Percentiles rank a stretch among this genome's conserved stretches.
phyloP scores from a whole-genome alignment of 768 basidiomycete genomes.

The Amanita exitialis region DNA sequence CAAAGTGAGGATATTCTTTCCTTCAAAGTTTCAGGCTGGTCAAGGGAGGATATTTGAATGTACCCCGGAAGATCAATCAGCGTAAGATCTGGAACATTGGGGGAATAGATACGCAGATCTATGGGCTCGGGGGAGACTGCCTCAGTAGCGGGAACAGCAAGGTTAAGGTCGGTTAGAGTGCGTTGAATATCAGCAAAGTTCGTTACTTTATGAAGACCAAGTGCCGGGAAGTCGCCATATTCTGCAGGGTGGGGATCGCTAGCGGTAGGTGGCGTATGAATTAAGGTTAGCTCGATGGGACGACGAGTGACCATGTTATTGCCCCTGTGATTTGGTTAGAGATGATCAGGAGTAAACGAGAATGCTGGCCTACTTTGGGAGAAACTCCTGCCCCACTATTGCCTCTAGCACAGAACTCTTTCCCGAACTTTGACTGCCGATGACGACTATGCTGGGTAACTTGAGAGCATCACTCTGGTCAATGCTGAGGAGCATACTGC shows the following conservation, averaged over 20 bases:
- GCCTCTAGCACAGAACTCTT: slow-evolving; percentile 97
- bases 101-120: slow-evolving; percentile 93
- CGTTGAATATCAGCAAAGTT: slow-evolving; percentile 90
- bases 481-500: slow-evolving; percentile 89
- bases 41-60: slow-evolving; percentile 88
- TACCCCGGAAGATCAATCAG: slow-evolving; percentile 98
- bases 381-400: slow-evolving; percentile 94
- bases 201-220: slow-evolving; percentile 83
- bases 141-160: slow-evolving; percentile 82
- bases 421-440: slow-evolving; percentile 96
- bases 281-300: slow-evolving; percentile 94
- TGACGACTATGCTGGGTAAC: slow-evolving; percentile 94
- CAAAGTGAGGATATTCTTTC: slow-evolving; percentile 86
- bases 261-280: slow-evolving; percentile 70
- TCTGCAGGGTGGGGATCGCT: slow-evolving; percentile 47
- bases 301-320: slow-evolving; percentile 99
- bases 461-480: slow-evolving; percentile 94
- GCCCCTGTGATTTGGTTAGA: slow-evolving; percentile 46
- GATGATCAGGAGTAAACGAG: background rate
- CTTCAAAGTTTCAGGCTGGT: slow-evolving; percentile 91
- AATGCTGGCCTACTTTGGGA: slow-evolving; percentile 75
- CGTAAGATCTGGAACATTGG: slow-evolving; percentile 92
- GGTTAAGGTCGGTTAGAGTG: slow-evolving; percentile 89
- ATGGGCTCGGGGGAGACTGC: slow-evolving; percentile 94
- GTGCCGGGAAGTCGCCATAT: slow-evolving; percentile 90